These are phyloP conservation scores for Teratosphaeriaceae sp. DNA, from an alignment of 2,329 filamentous ascomycete species.

Conservation along the genomic window DNA sequence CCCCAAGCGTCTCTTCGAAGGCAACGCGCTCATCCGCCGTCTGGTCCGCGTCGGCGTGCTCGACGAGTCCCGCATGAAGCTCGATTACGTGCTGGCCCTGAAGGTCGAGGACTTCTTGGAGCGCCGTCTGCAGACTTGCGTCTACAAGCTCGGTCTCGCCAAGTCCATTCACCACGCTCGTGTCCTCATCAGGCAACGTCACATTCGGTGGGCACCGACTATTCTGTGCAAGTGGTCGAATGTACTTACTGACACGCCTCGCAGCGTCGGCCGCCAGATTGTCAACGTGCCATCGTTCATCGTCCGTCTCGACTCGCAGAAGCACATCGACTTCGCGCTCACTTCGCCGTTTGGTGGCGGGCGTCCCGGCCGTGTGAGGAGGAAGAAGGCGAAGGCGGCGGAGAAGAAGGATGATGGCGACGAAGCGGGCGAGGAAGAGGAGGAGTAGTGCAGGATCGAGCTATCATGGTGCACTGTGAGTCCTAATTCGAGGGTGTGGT, in stretches of 20 bases:
- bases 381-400: conserved; percentile 99
- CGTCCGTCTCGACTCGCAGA: conserved; percentile 99
- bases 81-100: conserved; percentile 98
- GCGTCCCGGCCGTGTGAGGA: conserved; percentile 92
- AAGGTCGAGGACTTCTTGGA: conserved; percentile 99
- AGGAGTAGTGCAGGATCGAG: conserved; percentile 24
- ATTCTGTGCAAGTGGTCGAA: not conserved
- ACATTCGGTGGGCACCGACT: conserved; percentile 63
- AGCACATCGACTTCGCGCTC: conserved; percentile 99
- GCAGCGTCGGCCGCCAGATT: conserved; percentile 97
- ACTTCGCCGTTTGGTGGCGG: conserved; percentile 97
- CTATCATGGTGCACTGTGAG: too few species aligned
- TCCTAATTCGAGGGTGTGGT: too few species aligned
- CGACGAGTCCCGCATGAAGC: conserved; percentile 99
- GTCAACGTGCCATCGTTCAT: conserved; percentile 99
- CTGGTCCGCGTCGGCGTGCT: conserved; percentile 99
- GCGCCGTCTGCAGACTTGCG: conserved; percentile 98
- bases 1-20: conserved; percentile 99
- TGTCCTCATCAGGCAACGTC: conserved; percentile 98
- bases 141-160: conserved; percentile 99
- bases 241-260: conserved; percentile 17
- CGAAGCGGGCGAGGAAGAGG: conserved; percentile 77
- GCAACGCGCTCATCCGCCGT: conserved; percentile 99
- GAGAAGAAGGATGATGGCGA: conserved; percentile 75
- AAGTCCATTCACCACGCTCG: conserved; percentile 99